Evolutionary conservation across 2,329 filamentous ascomycete species (phyloP), one percentile per base, ranked within the genome.

Genomic region (Truncatella angustata): DNA sequence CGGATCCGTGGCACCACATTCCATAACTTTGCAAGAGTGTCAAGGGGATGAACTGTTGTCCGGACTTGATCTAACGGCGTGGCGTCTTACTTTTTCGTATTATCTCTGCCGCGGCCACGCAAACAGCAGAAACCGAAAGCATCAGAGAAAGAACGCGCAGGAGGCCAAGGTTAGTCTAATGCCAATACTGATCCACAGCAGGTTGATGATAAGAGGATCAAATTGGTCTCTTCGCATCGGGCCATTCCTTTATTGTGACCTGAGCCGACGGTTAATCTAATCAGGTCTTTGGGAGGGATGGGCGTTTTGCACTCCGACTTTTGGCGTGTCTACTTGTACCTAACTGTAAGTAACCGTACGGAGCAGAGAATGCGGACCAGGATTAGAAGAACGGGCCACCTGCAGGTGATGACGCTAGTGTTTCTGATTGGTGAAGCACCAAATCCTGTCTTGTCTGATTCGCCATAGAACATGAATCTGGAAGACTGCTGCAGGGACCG

Each of bases 341-440:
- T n/a, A n/a, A n/a, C n/a, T 16, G 14, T n/a, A n/a, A 39, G 36
- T 11, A 44, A 14, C 28, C n/a, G 28, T 16, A 16, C 11, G 20
- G 16, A 30, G 46, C 10, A 16, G 9, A 37, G 18, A 18, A 32
- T 30, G 36, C 24, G 47, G 26, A 28, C 47, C 23, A 36, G 43
- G 43, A 32, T 34, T 12, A n/a, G 3, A 23, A 35, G 26, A 32
- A 35, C 26, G 26, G 43, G 18, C 30, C 26, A 35, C 28, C 47
- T 64, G 61, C 58, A 60, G 62, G 57, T 60, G 57, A 65, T 52
- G 43, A 54, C 67, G 63, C 68, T 70, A 71, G 67, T 64, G 68
- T 70, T 70, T 71, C 62, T 60, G 56, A 64, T 64, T 65, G 51
- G 58, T 58, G 52, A 63, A 58, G 60, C 51, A n/a, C n/a, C n/a